Base-by-base conservation (phyloP, 441 rosid genomes). In the Erysimum cheiri region DNA sequence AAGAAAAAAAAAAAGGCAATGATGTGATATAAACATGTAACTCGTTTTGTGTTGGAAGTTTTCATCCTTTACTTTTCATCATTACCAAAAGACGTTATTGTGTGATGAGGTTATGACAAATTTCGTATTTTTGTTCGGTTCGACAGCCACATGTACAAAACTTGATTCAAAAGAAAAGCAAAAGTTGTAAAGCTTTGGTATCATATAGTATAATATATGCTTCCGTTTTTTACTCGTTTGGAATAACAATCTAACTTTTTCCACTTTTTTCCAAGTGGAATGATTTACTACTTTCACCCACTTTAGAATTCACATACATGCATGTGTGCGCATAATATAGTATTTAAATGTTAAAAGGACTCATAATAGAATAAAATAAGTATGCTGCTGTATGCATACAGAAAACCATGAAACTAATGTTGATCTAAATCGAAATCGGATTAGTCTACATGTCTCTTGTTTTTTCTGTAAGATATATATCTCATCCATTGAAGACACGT, bases 1-100 rank as follows among this genome's bases (percentile, higher is more conserved):
- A 60, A 33, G 50, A 43, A 17, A 35, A 31, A 39, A 55, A 31
- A 39, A 55, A 65, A 48, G 53, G 31, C 12, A 31, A 64, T 8
- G 58, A 72, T 46, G 70, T 57, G 53, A 65, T 22, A 33, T 12
- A 31, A 60, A 60, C 77, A 73, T 67, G 73, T 4, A 74, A 60
- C 73, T 53, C 48, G 69, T 74, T 74, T 53, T 28, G 41, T 52
- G 56, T 67, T 60, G 43, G 69, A 60, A 60, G 47, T 37, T 60
- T 58, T 59, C 37, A 52, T 43, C 14, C 31, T 58, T 4, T 44
- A 13, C 6, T 43, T 41, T 22, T 41, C 57, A 60, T 53, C 77
- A 29, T 65, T 58, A 66, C 28, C 72, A 26, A 67, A 52, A 67
- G 63, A 60, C 73, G 77, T 73, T 73, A 52, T 68, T 43, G n/a